Conservation (phyloP, 257 asterid species). For the Dorcoceras hygrometricum region DNA sequence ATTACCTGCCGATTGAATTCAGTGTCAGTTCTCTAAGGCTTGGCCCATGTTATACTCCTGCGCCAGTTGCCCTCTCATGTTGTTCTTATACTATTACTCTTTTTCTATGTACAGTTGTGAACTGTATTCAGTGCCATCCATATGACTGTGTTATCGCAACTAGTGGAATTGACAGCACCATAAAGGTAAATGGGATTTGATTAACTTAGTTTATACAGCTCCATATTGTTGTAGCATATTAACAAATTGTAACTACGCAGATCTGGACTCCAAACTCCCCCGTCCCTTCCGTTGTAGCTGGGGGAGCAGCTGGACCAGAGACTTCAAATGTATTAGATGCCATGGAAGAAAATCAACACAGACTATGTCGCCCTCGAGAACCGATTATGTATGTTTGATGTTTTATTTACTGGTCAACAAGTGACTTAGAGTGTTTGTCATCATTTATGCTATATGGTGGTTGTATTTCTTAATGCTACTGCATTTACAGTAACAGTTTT, state of each 20-base stretch:
- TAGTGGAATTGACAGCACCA: conserved; percentile 94
- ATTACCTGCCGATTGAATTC: background rate
- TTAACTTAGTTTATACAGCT: conserved; percentile 10
- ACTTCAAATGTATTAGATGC: conserved; percentile 57
- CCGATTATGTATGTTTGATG: conserved; percentile 56
- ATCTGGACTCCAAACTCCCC: conserved; percentile 86
- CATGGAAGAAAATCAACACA: conserved; percentile 81
- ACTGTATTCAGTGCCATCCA: conserved; percentile 94
- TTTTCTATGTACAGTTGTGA: conserved; percentile 70
- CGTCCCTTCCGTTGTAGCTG: conserved; percentile 70
- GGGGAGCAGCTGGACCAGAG: conserved; percentile 73
- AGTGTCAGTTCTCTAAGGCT: background rate
- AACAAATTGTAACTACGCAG: conserved; percentile 42
- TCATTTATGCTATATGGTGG: background rate
- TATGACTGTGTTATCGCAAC: conserved; percentile 82
- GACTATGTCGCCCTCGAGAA: conserved; percentile 63
- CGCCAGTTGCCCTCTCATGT: background rate
- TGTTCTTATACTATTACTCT: conserved; percentile 21
- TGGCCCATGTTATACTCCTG: conserved; percentile 12
- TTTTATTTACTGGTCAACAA: conserved; percentile 12
- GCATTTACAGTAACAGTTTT: conserved; percentile 9
- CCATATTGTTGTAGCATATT: conserved; percentile 10
- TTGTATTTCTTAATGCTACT: background rate
- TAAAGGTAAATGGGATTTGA: conserved; percentile 60
- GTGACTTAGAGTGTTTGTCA: conserved; percentile 11